A percentile compares a stretch with the other conserved stretches of the same genome.
These are phyloP conservation scores for Peronospora destructor DNA, from an alignment of 352 stramenopile species.

Conservation along the genomic window DNA sequence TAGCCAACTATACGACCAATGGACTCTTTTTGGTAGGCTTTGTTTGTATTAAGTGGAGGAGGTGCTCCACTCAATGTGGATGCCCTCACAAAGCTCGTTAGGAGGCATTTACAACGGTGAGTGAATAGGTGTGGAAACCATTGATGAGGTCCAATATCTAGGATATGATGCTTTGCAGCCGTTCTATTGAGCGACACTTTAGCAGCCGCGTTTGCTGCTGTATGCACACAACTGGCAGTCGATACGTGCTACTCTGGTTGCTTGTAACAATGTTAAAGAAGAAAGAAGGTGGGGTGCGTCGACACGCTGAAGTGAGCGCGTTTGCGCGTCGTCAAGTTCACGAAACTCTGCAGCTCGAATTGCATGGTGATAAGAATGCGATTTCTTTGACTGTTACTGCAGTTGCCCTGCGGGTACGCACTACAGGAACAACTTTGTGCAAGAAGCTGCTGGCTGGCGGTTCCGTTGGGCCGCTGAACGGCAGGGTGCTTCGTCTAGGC, in stretches of 20 bases:
- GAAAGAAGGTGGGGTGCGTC: conserved; percentile 29
- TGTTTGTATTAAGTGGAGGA: conserved; percentile 47
- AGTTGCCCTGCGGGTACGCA: conserved; percentile 19
- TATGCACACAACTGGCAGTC: conserved; percentile 61
- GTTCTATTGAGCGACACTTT: conserved; percentile 30
- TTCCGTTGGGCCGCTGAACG: conserved; percentile 38
- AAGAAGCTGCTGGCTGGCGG: conserved; percentile 37
- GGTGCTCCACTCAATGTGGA: conserved; percentile 36
- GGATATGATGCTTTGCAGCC: conserved; percentile 47
- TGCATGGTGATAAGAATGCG: conserved; percentile 32
- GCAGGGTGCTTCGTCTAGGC: conserved; percentile 43
- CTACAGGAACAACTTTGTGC: conserved; percentile 30
- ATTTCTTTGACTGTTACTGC: conserved; percentile 45
- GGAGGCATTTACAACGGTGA: conserved; percentile 41
- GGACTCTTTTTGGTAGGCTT: conserved; percentile 53
- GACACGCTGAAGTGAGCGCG: conserved; percentile 33
- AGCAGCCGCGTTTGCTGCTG: conserved; percentile 34
- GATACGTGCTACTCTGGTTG: conserved; percentile 34
- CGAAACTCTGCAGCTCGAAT: conserved; percentile 25
- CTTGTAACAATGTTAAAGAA: conserved; percentile 31
- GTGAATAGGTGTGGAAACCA: conserved; percentile 41
- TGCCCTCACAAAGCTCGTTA: conserved; percentile 40
- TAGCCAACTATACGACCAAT: conserved; percentile 39
- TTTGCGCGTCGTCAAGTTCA: conserved; percentile 31
- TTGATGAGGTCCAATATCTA: conserved; percentile 37